A percentile compares a stretch with the other conserved stretches of the same genome.
phyloP scores from a whole-genome alignment of 495 filamentous ascomycete species.

The Pyrenula massariospora region DNA sequence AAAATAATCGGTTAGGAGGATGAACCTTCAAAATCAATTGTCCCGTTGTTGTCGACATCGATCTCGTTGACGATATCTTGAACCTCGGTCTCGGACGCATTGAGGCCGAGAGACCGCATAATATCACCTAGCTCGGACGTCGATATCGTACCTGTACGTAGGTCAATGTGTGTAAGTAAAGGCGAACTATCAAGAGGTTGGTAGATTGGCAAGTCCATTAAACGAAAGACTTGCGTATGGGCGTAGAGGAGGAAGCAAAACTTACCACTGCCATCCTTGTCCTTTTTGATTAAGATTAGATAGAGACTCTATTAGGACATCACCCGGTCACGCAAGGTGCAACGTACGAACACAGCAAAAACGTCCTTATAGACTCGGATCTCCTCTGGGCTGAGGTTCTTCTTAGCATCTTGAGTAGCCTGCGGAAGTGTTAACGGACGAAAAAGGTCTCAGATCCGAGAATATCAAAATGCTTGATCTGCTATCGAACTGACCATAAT shows the following conservation, averaged over 20 bases:
- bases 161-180: background rate
- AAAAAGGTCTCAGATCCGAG: no score
- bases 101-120: conserved; percentile 33
- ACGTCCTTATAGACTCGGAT: conserved; percentile 7
- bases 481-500: background rate
- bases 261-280: conserved; percentile 15
- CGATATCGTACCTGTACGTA: conserved; percentile 27
- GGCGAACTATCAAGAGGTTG: no score
- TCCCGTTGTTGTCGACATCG: conserved; percentile 30
- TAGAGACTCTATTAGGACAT: no score
- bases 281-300: conserved; percentile 4
- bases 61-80: conserved; percentile 34
- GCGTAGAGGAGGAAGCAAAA: background rate
- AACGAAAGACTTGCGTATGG: background rate
- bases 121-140: conserved; percentile 26
- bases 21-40: conserved; percentile 32
- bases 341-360: conserved; percentile 12
- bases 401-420: background rate
- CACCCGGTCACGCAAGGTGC: no score
- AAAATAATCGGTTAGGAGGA: background rate
- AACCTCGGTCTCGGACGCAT: conserved; percentile 28
- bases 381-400: conserved; percentile 7
- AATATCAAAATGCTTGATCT: no score
- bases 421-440: no score
- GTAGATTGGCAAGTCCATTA: no score